These are phyloP conservation scores for Cercis canadensis DNA, from an alignment of 306 rosid species.

Conservation along the genomic window DNA sequence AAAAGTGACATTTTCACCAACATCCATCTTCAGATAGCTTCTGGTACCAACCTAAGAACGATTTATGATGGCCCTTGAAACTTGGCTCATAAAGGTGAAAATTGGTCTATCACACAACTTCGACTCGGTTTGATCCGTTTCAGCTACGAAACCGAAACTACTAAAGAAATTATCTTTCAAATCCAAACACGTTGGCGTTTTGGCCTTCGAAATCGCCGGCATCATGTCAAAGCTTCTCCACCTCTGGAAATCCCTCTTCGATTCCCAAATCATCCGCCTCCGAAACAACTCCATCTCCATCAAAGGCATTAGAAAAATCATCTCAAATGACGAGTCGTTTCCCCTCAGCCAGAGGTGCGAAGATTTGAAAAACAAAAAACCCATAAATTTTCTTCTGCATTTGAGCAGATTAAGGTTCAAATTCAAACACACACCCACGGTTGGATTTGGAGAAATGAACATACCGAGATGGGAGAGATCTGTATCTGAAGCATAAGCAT, in stretches of 20 bases:
- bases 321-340: conserved; percentile 79
- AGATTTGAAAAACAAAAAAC: conserved; percentile 45
- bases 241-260: conserved; percentile 77
- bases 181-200: conserved; percentile 53
- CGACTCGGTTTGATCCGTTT: conserved; percentile 46
- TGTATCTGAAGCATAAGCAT: conserved; percentile 39
- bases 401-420: conserved; percentile 1
- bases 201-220: conserved; percentile 83
- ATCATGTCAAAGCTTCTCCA: conserved; percentile 90
- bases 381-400: neutral
- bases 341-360: conserved; percentile 80
- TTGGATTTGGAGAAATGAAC: conserved; percentile 11
- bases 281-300: conserved; percentile 67
- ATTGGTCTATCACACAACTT: conserved; percentile 64
- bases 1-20: neutral
- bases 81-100: conserved; percentile 76
- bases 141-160: conserved; percentile 39
- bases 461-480: conserved; percentile 52
- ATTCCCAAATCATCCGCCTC: conserved; percentile 61
- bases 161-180: conserved; percentile 50
- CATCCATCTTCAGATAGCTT: neutral
- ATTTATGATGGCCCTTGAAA: conserved; percentile 74
- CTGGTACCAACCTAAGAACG: neutral
- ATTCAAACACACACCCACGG: conserved; percentile 29
- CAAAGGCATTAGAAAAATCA: conserved; percentile 76